These are phyloP conservation scores for Fusarium armeniacum DNA, from an alignment of 2,329 filamentous ascomycete species.

Conservation along the genomic window DNA sequence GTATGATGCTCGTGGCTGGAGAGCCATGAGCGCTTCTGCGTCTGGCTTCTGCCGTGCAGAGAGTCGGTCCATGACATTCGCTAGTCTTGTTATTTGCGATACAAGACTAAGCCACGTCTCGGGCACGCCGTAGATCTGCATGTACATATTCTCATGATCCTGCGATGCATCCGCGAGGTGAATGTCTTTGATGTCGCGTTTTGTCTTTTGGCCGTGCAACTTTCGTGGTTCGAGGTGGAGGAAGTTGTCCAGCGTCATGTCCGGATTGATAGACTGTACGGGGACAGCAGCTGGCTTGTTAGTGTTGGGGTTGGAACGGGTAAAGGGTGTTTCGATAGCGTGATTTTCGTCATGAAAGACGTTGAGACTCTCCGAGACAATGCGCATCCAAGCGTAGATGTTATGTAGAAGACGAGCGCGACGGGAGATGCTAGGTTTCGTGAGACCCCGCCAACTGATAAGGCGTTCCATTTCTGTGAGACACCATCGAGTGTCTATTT, in stretches of 20 bases:
- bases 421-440: constrained; percentile 40
- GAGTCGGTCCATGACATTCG: constrained; percentile 39
- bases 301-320: background rate
- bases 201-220: constrained; percentile 19
- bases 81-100: constrained; percentile 40
- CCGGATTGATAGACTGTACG: constrained; percentile 24
- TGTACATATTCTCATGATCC: constrained; percentile 45
- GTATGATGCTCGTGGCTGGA: constrained; percentile 36
- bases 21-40: constrained; percentile 27
- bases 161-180: constrained; percentile 35
- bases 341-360: constrained; percentile 37
- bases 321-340: constrained; percentile 23
- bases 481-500: constrained; percentile 38
- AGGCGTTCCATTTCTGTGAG: constrained; percentile 45
- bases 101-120: constrained; percentile 46
- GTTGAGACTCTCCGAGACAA: constrained; percentile 43
- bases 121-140: constrained; percentile 45
- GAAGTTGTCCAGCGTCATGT: constrained; percentile 42
- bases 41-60: constrained; percentile 22
- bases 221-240: constrained; percentile 42
- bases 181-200: constrained; percentile 40
- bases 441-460: constrained; percentile 40
- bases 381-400: constrained; percentile 47
- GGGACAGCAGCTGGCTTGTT: constrained; percentile 12
- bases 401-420: constrained; percentile 42